A percentile compares a stretch with the other conserved stretches of the same genome.
These are phyloP conservation scores for Talaromyces trachyspermus DNA, from an alignment of 495 filamentous ascomycete genomes.

Conservation along the genomic window DNA sequence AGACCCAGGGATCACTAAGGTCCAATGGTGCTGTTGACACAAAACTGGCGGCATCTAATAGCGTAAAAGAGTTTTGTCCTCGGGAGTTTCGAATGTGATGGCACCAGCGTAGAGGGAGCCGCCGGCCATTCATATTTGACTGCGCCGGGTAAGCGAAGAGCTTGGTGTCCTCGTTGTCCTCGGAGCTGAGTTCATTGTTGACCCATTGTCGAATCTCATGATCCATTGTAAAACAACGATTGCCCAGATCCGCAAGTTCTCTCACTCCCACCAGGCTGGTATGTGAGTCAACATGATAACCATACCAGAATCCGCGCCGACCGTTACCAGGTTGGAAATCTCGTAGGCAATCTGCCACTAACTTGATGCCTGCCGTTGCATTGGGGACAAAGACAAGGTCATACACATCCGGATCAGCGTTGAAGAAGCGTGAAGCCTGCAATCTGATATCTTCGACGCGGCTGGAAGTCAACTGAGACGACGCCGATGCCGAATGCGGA, in stretches of 20 bases:
- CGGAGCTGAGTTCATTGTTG: constrained; percentile 12
- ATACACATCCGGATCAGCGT: constrained; percentile 74
- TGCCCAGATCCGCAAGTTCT: constrained; percentile 54
- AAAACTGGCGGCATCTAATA: constrained; percentile 87
- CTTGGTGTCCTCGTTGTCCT: constrained; percentile 17
- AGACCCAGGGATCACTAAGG: constrained; percentile 48
- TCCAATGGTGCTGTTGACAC: constrained; percentile 72
- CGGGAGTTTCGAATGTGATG: constrained; percentile 36
- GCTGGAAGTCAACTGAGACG: constrained; percentile 68
- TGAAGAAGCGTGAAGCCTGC: constrained; percentile 68
- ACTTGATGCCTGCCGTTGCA: constrained; percentile 83
- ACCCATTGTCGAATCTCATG: constrained; percentile 65
- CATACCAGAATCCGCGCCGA: constrained; percentile 63
- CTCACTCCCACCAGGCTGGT: constrained; percentile 82
- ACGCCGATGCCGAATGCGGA: constrained; percentile 77
- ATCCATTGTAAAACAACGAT: constrained; percentile 60
- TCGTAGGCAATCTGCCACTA: constrained; percentile 69
- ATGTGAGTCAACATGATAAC: constrained; percentile 77
- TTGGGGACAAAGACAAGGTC: constrained; percentile 91
- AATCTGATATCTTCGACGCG: constrained; percentile 71
- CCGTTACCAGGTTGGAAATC: constrained; percentile 33
- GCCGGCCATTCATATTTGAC: constrained; percentile 87
- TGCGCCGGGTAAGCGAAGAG: constrained; percentile 86
- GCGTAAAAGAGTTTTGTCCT: constrained; percentile 45
- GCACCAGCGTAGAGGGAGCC: constrained; percentile 67